Conservation (phyloP, 1,284 basidiomycete species). For the Cryptococcus jaspeensis region DNA sequence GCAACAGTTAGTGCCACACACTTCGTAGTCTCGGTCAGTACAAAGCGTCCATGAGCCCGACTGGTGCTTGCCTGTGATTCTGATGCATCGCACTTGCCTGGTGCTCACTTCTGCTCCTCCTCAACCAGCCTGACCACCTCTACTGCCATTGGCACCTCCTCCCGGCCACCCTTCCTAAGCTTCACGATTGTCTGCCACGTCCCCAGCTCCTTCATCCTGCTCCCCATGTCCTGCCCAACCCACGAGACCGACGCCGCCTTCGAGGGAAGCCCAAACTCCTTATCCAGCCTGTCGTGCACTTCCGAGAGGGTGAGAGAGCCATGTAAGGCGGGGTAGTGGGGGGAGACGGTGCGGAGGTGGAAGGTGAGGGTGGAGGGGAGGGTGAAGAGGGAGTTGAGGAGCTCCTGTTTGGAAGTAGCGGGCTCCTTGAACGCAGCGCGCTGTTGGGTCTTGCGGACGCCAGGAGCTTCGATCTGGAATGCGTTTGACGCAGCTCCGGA, state of each 20-base stretch:
- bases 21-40: too few species aligned
- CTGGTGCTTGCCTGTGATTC: too few species aligned
- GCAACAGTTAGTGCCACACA: too few species aligned
- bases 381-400: slow-evolving; percentile 25
- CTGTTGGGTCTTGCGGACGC: background rate
- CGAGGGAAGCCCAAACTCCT: slow-evolving; percentile 18
- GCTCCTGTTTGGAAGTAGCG: slow-evolving; percentile 15
- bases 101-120: too few species aligned
- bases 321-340: slow-evolving; percentile 30
- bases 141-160: slow-evolving; percentile 21
- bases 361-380: slow-evolving; percentile 30
- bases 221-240: slow-evolving; percentile 20
- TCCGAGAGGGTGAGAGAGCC: slow-evolving; percentile 42
- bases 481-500: slow-evolving; percentile 5
- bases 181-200: slow-evolving; percentile 22
- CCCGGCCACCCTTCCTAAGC: slow-evolving; percentile 26
- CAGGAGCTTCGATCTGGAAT: slow-evolving; percentile 5
- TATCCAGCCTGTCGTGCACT: slow-evolving; percentile 24
- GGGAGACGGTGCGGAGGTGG: slow-evolving; percentile 30
- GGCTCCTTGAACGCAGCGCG: background rate
- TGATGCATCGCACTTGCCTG: too few species aligned
- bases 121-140: slow-evolving; percentile 22
- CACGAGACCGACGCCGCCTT: slow-evolving; percentile 30
- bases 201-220: slow-evolving; percentile 40
- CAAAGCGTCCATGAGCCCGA: too few species aligned